A percentile compares a stretch with the other conserved stretches of the same genome.
Evolutionary conservation across 345 rosid genomes (phyloP).

Genomic region (Boechera divaricarpa): DNA sequence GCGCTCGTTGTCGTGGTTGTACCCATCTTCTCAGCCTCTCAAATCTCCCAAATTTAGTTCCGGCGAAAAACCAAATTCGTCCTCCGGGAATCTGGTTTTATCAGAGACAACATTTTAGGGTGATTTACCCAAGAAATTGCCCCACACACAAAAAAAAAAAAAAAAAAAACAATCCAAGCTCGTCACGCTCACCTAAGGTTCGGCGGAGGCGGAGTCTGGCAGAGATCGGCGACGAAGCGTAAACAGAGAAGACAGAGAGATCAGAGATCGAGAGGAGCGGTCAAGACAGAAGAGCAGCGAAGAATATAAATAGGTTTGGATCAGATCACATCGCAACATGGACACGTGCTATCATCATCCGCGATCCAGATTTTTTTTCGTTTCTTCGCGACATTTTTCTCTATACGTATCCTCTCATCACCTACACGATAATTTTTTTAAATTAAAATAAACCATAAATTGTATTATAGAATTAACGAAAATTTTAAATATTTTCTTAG

Average conservation of each 20-base stretch:
- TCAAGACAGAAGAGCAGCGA: conserved; percentile 64
- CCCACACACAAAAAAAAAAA: neutral
- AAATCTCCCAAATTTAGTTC: conserved; percentile 19
- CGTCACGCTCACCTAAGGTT: conserved; percentile 39
- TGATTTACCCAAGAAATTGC: neutral
- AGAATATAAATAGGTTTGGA: conserved; percentile 99
- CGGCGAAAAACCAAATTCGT: neutral
- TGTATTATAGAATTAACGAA: too few species aligned
- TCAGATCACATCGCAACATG: conserved; percentile 59
- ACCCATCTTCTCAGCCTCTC: conserved; percentile 54
- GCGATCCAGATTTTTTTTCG: neutral
- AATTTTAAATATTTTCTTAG: too few species aligned
- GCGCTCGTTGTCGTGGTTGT: conserved; percentile 67
- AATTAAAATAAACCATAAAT: too few species aligned
- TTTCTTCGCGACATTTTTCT: too few species aligned
- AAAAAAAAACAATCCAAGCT: neutral
- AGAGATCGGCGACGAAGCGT: conserved; percentile 39
- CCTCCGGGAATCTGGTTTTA: conserved; percentile 16
- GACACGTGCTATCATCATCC: conserved; percentile 73
- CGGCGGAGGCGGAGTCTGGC: conserved; percentile 22
- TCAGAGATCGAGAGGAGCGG: conserved; percentile 52
- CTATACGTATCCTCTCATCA: too few species aligned
- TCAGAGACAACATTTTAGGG: conserved; percentile 21
- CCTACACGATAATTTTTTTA: too few species aligned
- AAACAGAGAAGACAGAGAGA: conserved; percentile 38